phyloP scores from a whole-genome alignment of 148 eudicot genomes.

The Camellia japonica region DNA sequence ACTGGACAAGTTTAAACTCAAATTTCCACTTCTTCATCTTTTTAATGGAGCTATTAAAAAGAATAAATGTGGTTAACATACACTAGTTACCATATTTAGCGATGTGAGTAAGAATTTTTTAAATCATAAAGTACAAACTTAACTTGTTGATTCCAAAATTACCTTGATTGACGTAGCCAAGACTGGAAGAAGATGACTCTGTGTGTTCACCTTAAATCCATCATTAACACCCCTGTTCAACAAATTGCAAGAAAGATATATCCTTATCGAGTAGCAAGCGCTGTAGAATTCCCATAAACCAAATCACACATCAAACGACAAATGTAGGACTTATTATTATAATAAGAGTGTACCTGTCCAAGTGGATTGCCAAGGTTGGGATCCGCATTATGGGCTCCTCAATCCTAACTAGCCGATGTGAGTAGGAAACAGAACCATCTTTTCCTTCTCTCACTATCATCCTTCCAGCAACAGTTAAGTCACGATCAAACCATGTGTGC shows the following conservation, averaged over 20 bases:
- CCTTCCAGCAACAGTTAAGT: conserved; percentile 86
- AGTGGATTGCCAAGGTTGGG: conserved; percentile 94
- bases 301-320: not conserved
- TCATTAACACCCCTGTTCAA: conserved; percentile 63
- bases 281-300: not conserved
- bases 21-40: not conserved
- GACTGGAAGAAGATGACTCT: conserved; percentile 84
- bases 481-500: conserved; percentile 99
- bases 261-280: not conserved
- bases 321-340: not conserved
- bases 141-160: conserved; percentile 13
- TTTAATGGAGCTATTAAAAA: not conserved
- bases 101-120: too few relatives aligned
- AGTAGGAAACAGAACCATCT: conserved; percentile 57
- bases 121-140: too few relatives aligned
- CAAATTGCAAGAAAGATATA: not conserved
- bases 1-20: not conserved
- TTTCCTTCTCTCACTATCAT: conserved; percentile 64
- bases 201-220: conserved; percentile 87
- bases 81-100: not conserved
- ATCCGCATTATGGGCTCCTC: conserved; percentile 90
- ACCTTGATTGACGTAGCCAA: conserved; percentile 95
- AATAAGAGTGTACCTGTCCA: conserved; percentile 61
- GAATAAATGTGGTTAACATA: not conserved
- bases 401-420: conserved; percentile 75